Conservation (phyloP, 768 basidiomycete genomes). For the Naganishia vaughanmartiniae region DNA sequence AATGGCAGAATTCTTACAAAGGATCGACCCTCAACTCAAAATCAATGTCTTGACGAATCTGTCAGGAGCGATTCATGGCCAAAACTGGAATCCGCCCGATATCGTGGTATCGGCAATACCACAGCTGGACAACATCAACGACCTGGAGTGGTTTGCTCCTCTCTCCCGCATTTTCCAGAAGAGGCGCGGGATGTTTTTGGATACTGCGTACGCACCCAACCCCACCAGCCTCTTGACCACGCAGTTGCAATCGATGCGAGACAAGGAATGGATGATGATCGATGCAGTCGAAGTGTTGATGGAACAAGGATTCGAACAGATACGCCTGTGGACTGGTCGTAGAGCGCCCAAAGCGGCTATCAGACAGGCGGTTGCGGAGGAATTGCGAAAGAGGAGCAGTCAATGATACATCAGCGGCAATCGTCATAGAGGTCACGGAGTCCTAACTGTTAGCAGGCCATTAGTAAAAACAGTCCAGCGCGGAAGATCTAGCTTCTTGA, state of each 20-base stretch:
- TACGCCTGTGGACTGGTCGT: conserved; percentile 73
- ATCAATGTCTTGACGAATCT: conserved; percentile 18
- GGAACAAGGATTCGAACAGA: conserved; percentile 84
- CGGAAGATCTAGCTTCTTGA: no score
- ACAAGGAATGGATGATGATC: conserved; percentile 64
- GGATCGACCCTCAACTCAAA: conserved; percentile 24
- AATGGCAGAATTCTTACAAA: conserved; percentile 15
- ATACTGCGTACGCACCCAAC: conserved; percentile 86
- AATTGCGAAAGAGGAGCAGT: conserved; percentile 26
- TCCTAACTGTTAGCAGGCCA: no score
- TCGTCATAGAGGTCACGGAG: no score
- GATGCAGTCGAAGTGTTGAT: conserved; percentile 78
- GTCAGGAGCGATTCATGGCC: no score
- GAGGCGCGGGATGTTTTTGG: conserved; percentile 69
- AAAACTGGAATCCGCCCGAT: conserved; percentile 19
- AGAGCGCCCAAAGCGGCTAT: conserved; percentile 42
- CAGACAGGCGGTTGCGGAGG: conserved; percentile 39
- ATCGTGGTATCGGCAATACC: conserved; percentile 32
- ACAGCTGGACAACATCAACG: not conserved
- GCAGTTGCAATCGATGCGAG: not conserved
- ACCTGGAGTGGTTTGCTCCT: conserved; percentile 25
- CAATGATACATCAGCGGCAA: not conserved
- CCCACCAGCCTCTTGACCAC: conserved; percentile 66
- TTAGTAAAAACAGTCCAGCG: no score
- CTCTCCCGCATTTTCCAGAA: conserved; percentile 59